Base-by-base conservation (phyloP, 2,329 filamentous ascomycete species). In the Xylariaceae sp. region DNA sequence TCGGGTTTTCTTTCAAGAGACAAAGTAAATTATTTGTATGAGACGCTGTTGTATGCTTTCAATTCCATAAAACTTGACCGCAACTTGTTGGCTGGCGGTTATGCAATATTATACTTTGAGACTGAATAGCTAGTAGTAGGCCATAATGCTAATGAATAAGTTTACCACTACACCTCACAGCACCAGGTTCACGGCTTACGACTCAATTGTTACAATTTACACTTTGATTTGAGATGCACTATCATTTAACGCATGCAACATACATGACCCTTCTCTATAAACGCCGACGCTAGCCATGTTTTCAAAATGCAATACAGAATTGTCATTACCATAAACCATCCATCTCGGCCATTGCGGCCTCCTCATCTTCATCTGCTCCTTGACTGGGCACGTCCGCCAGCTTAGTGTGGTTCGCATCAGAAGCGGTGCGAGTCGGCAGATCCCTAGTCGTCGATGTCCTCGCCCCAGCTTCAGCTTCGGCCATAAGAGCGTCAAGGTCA, bases 311-410 rank as follows among this genome's bases (percentile, higher is more conserved):
- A 6, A 37, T 37, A 42, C 37, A 17, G 25, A 22, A 10, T 23
- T 21, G 29, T 22, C 8, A 21, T 67, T 50, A 77, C 74, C 74
- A 80, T 20, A 78, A 50, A 0, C 71, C 76, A 33, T 77, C 76
- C 75, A 81, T 78, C 45, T 55, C 53, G 10, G 53, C 53, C 53
- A 55, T 55, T 16, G 50, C 52, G 1, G 50, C 50, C 44, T 55
- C 52, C 32, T 47, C 50, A 25, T 55, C 52, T 12, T 49, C 43
- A 35, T 51, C 40, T 23, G 22, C 45, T 23, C 48, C 20, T 7
- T 22, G n/a, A 11, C 37, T 36, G 22, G 17, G 12, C 8, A 12
- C 11, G 5, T 23, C 23, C 2, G n/a, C 6, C 12, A 4, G 16
- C 35, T 34, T 27, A n/a, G 21, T 29, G 14, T 22, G 17, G 5